These are phyloP conservation scores for Vigna unguiculata DNA, from an alignment of 306 rosid genomes.

Conservation along the genomic window DNA sequence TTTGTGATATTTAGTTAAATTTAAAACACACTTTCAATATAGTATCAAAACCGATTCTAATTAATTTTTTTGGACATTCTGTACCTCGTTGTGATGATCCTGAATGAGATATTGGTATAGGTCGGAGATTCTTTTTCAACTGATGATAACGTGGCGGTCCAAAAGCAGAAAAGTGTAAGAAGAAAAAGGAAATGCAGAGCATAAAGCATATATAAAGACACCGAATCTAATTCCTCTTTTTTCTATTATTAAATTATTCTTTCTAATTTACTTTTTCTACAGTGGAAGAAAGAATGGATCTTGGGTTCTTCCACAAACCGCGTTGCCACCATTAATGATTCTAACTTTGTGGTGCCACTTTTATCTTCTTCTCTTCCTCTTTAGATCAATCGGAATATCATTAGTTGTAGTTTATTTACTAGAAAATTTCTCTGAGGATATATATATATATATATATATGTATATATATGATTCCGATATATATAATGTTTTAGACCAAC, in stretches of 20 bases:
- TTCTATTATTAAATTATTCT: neutral
- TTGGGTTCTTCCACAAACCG: slow-evolving; percentile 1
- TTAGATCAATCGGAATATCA: neutral
- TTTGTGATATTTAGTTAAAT: too few species aligned
- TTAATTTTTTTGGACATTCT: too few species aligned
- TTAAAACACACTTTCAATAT: too few species aligned
- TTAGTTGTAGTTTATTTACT: neutral
- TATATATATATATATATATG: too few species aligned
- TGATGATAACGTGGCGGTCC: neutral
- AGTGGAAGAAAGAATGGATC: neutral
- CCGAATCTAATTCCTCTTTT: neutral
- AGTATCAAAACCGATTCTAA: too few species aligned
- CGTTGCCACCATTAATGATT: neutral
- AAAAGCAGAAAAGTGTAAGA: neutral
- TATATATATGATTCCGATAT: neutral
- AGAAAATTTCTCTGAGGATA: neutral
- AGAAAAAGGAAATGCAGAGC: neutral
- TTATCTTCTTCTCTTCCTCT: neutral
- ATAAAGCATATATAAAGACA: neutral
- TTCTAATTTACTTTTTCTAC: neutral
- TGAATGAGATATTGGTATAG: neutral
- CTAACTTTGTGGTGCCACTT: neutral
- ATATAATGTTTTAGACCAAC: neutral
- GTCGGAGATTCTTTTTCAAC: neutral
- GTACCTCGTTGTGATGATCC: too few species aligned